Percentiles rank a stretch among this genome's conserved stretches.
Conservation (phyloP, 108 stramenopile genomes). For the Chaetoceros tenuissimus region DNA sequence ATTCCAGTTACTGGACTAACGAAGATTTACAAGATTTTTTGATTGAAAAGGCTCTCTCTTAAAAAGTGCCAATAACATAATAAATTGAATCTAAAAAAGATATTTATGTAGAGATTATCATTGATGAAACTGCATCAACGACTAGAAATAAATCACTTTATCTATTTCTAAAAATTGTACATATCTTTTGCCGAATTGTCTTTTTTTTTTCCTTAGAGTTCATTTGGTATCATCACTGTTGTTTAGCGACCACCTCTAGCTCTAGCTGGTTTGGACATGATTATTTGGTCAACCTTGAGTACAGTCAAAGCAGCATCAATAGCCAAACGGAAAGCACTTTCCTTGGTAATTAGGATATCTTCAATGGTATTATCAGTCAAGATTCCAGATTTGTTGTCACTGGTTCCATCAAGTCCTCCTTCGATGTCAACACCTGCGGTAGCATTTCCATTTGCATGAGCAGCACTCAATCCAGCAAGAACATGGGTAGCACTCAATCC, state of each 20-base stretch:
- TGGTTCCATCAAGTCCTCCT: slow-evolving; percentile 17
- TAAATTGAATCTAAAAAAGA: too few species aligned
- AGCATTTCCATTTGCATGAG: slow-evolving; percentile 81
- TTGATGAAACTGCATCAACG: too few species aligned
- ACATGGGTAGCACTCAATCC: slow-evolving; percentile 85
- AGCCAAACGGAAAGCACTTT: slow-evolving; percentile 85
- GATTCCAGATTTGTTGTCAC: slow-evolving; percentile 30
- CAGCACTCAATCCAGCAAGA: slow-evolving; percentile 79
- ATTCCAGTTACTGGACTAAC: slow-evolving; percentile 54
- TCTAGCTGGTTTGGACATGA: slow-evolving; percentile 97
- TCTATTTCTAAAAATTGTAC: too few species aligned
- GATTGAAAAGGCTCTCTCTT: too few species aligned
- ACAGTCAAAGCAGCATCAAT: slow-evolving; percentile 95
- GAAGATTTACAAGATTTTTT: slow-evolving; percentile 61
- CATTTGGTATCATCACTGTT: too few species aligned
- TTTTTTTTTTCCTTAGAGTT: too few species aligned
- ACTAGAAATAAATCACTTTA: too few species aligned
- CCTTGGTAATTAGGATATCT: slow-evolving; percentile 83
- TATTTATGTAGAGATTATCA: too few species aligned
- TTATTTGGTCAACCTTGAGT: slow-evolving; percentile 96
- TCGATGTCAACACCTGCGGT: slow-evolving; percentile 83
- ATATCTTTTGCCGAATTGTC: too few species aligned
- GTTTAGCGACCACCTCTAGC: slow-evolving; percentile 21
- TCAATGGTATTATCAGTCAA: slow-evolving; percentile 51
- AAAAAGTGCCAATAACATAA: too few species aligned